Evolutionary conservation across 176 grass and related monocot genomes (phyloP).

Genomic region (Triticum turgidum): DNA sequence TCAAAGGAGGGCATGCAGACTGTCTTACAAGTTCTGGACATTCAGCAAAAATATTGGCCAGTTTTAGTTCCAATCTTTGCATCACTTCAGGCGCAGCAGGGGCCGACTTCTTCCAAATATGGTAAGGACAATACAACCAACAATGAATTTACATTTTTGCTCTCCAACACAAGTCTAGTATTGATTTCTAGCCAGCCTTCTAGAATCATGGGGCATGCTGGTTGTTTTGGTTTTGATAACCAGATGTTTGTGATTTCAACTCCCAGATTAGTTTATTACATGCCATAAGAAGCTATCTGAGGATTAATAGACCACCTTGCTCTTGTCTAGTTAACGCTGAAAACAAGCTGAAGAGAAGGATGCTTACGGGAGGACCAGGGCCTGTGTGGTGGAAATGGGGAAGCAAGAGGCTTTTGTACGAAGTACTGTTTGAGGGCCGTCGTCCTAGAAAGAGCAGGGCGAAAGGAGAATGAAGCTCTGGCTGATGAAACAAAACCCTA

Average conservation of each 20-base stretch:
- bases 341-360: conserved; percentile 56
- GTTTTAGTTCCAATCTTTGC: conserved; percentile 58
- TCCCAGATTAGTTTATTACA: neutral
- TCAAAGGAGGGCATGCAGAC: conserved; percentile 62
- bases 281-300: neutral
- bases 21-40: conserved; percentile 68
- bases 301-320: neutral
- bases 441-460: conserved; percentile 34
- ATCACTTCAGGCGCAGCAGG: conserved; percentile 51
- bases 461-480: conserved; percentile 30
- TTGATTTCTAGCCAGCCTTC: neutral
- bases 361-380: conserved; percentile 34
- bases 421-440: conserved; percentile 49
- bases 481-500: conserved; percentile 9
- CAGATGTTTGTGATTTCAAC: neutral
- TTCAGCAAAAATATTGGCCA: conserved; percentile 82
- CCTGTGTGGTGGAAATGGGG: conserved; percentile 96
- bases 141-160: neutral
- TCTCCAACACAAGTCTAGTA: neutral
- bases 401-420: conserved; percentile 79
- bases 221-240: neutral
- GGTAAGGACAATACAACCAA: conserved; percentile 48
- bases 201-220: neutral
- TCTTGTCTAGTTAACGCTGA: conserved; percentile 29
- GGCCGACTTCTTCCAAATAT: conserved; percentile 50